Percentiles rank a stretch among this genome's conserved stretches.
phyloP scores from a whole-genome alignment of 257 asterid genomes.

The Gentiana dahurica region DNA sequence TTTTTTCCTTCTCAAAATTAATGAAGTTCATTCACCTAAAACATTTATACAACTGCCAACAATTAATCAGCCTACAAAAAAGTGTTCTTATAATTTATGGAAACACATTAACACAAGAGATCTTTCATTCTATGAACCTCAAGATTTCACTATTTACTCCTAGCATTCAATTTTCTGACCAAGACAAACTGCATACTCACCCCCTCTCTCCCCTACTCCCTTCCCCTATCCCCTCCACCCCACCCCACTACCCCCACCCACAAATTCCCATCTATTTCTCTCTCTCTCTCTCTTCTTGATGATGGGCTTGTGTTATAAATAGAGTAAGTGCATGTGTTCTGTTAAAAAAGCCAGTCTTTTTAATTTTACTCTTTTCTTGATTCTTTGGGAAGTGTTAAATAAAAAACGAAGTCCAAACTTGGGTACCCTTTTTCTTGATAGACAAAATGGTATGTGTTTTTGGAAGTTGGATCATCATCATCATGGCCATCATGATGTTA shows the following conservation, averaged over 20 bases:
- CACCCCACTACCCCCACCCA: too few relatives aligned
- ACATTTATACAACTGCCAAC: conserved; percentile 15
- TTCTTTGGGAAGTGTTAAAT: conserved; percentile 1
- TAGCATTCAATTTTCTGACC: conserved; percentile 3
- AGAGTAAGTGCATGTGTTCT: conserved; percentile 11
- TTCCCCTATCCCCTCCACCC: not conserved
- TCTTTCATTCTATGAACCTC: not conserved
- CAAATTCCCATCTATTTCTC: not conserved
- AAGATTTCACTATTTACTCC: conserved; percentile 5
- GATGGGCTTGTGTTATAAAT: conserved; percentile 1
- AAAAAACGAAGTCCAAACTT: not conserved
- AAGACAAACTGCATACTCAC: conserved; percentile 4
- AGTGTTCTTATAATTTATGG: conserved; percentile 28
- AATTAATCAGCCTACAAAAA: conserved; percentile 19
- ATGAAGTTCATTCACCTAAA: not conserved
- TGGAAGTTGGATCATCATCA: conserved; percentile 20
- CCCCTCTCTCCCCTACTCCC: not conserved
- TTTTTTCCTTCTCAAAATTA: too few relatives aligned
- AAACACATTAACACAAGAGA: not conserved
- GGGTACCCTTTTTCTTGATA: conserved; percentile 4
- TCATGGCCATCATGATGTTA: conserved; percentile 4
- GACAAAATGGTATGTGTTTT: conserved; percentile 24
- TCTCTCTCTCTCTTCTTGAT: conserved; percentile 3
- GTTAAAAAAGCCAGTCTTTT: not conserved
- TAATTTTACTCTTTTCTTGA: not conserved